phyloP scores from a whole-genome alignment of 2,329 filamentous ascomycete genomes.

The Paecilomyces fulvus region DNA sequence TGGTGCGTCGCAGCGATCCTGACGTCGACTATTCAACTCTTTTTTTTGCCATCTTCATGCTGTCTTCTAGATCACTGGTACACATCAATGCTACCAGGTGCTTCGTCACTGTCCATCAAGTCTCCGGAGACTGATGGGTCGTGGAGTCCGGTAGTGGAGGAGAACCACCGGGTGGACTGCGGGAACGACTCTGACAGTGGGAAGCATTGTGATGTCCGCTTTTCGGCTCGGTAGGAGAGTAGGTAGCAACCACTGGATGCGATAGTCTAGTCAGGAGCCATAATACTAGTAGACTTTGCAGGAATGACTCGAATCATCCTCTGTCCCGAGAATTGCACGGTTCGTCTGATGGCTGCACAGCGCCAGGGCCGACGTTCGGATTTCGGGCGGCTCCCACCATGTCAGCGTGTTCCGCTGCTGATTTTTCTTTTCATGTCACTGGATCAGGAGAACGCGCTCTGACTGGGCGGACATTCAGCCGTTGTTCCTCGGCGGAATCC shows the following conservation, averaged over 20 bases:
- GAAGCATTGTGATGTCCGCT: neutral
- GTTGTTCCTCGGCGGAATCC: conserved; percentile 3
- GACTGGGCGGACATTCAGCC: neutral
- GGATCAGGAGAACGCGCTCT: neutral
- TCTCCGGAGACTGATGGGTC: neutral
- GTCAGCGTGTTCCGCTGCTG: neutral
- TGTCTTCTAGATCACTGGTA: neutral
- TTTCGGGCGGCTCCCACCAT: neutral
- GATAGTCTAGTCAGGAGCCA: neutral
- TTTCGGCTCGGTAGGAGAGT: neutral
- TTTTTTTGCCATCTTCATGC: neutral
- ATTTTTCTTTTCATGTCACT: neutral
- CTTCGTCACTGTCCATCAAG: neutral
- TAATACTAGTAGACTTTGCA: neutral
- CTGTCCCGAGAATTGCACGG: neutral
- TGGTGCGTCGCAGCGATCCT: neutral
- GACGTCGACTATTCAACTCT: neutral
- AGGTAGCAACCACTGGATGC: neutral
- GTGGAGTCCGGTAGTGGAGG: neutral
- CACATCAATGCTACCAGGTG: neutral
- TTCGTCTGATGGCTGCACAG: neutral
- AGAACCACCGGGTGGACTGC: neutral
- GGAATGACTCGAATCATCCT: neutral
- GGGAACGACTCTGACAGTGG: neutral
- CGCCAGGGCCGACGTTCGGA: neutral